These are phyloP conservation scores for Nothophaeocryptopus gaeumannii DNA, from an alignment of 2,329 filamentous ascomycete genomes.

Conservation along the genomic window DNA sequence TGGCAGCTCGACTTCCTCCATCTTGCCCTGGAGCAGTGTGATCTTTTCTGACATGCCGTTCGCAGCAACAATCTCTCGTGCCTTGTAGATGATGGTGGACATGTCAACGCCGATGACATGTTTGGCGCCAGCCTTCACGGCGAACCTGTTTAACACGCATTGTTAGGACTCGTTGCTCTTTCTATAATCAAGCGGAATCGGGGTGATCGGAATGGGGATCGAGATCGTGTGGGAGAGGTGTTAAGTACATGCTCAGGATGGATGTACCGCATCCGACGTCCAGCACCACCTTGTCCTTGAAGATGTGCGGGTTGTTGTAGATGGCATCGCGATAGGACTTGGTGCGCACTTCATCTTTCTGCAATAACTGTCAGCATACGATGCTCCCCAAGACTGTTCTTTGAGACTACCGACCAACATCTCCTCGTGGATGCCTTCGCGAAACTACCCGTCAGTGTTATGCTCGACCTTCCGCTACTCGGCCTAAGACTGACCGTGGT, in stretches of 20 bases:
- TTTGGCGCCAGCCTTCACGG: conserved; percentile 91
- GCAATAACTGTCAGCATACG: conserved; percentile 22
- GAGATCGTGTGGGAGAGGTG: conserved; percentile 19
- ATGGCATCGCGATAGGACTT: conserved; percentile 96
- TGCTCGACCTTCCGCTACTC: not conserved
- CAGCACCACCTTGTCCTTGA: conserved; percentile 89
- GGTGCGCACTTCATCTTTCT: conserved; percentile 99
- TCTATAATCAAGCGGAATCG: not conserved
- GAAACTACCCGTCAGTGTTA: conserved; percentile 40
- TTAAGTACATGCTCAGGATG: conserved; percentile 90
- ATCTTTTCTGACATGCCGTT: conserved; percentile 96
- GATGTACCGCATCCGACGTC: conserved; percentile 97
- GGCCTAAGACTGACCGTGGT: conserved; percentile 71
- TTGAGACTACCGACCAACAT: conserved; percentile 73
- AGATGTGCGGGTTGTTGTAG: conserved; percentile 91
- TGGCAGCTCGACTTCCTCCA: conserved; percentile 95
- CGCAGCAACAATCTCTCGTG: conserved; percentile 84
- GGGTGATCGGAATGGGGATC: conserved; percentile 1
- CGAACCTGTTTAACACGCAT: conserved; percentile 66
- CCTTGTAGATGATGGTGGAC: conserved; percentile 99
- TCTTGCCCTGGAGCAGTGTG: conserved; percentile 96
- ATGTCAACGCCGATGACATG: conserved; percentile 99
- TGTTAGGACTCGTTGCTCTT: conserved; percentile 14
- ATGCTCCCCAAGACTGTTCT: not conserved
- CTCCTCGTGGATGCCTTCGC: conserved; percentile 87